phyloP scores from a whole-genome alignment of 1,284 basidiomycete genomes.

The Moesziomyces sp. region DNA sequence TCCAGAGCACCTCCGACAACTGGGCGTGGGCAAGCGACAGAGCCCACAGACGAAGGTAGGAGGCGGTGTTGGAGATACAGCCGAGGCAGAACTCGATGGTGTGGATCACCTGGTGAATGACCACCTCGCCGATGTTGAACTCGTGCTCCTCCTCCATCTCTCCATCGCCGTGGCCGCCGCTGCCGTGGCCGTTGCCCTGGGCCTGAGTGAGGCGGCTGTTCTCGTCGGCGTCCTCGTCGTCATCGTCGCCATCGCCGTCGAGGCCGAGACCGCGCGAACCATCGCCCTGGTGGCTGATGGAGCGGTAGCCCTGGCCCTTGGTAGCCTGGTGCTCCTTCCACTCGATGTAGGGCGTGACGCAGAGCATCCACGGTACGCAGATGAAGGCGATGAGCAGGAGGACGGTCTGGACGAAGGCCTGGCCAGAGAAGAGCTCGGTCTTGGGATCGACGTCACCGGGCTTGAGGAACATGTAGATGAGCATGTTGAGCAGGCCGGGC shows the following conservation, averaged over 20 bases:
- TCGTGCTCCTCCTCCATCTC: conserved; percentile 73
- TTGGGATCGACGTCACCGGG: conserved; percentile 73
- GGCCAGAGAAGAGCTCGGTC: conserved; percentile 84
- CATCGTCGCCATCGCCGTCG: conserved; percentile 48
- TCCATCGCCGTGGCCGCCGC: conserved; percentile 79
- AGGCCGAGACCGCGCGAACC: conserved; percentile 49
- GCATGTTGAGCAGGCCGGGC: conserved; percentile 79
- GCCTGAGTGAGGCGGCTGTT: conserved; percentile 65
- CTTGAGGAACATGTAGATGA: conserved; percentile 67
- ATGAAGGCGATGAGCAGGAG: conserved; percentile 83
- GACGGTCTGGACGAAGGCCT: conserved; percentile 84
- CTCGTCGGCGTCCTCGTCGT: conserved; percentile 70
- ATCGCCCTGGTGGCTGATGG: conserved; percentile 68
- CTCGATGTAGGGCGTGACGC: conserved; percentile 90
- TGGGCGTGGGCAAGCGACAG: conserved; percentile 97
- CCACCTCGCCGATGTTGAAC: conserved; percentile 89
- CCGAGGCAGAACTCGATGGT: conserved; percentile 89
- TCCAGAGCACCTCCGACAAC: conserved; percentile 83
- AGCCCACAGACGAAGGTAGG: conserved; percentile 98
- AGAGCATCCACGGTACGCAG: conserved; percentile 95
- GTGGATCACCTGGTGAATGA: conserved; percentile 91
- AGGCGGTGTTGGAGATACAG: conserved; percentile 99
- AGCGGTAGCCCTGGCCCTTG: conserved; percentile 83
- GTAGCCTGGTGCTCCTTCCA: conserved; percentile 91
- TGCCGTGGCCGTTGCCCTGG: conserved; percentile 75